phyloP scores from a whole-genome alignment of 768 basidiomycete species.

The Sporobolomyces pararoseus region DNA sequence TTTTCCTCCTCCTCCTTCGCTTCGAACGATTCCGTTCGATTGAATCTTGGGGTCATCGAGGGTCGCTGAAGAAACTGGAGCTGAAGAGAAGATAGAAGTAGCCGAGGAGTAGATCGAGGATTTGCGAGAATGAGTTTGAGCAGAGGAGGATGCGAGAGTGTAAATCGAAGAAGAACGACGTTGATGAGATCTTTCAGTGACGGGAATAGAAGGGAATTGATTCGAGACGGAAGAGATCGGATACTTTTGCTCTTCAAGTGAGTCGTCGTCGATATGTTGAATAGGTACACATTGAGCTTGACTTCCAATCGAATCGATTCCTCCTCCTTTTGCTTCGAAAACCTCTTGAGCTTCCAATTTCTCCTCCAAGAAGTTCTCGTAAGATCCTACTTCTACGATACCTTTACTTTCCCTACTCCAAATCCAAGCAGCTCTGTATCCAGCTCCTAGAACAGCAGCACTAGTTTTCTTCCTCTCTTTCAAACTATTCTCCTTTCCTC shows the following conservation, averaged over 20 bases:
- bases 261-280: not conserved
- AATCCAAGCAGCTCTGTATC: conserved; percentile 36
- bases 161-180: not conserved
- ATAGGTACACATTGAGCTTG: no score
- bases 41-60: not conserved
- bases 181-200: not conserved
- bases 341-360: not conserved
- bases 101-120: not conserved
- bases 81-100: not conserved
- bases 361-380: not conserved
- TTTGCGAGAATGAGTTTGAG: not conserved
- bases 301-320: not conserved
- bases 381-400: no score
- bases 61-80: not conserved
- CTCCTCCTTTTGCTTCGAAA: not conserved
- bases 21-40: not conserved
- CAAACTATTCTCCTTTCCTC: not conserved
- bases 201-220: not conserved
- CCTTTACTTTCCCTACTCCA: not conserved
- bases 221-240: not conserved
- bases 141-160: not conserved
- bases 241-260: not conserved
- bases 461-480: conserved; percentile 1
- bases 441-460: conserved; percentile 19
- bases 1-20: not conserved